Conservation (phyloP, 2,329 filamentous ascomycete species). For the Ilyonectria sp. region DNA sequence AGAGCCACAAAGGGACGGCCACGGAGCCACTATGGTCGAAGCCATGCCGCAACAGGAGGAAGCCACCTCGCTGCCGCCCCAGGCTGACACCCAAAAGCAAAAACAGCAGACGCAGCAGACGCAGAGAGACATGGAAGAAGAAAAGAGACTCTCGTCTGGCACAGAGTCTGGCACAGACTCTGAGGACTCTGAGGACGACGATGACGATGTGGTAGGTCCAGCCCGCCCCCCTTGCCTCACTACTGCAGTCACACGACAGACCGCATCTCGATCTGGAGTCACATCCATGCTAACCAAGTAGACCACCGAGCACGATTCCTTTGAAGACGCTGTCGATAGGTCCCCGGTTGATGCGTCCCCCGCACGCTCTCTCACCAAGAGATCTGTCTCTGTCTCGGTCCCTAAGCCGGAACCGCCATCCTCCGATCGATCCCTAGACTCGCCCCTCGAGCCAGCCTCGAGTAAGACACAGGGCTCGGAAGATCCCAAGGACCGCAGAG, state of each 20-base stretch:
- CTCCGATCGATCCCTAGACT: slow-evolving; percentile 33
- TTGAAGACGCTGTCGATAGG: slow-evolving; percentile 85
- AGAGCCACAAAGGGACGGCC: slow-evolving; percentile 22
- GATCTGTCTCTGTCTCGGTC: slow-evolving; percentile 54
- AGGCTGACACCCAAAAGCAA: slow-evolving; percentile 28
- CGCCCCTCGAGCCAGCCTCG: slow-evolving; percentile 31
- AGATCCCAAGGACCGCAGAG: slow-evolving; percentile 17
- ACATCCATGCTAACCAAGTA: slow-evolving; percentile 42
- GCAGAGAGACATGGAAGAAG: slow-evolving; percentile 41
- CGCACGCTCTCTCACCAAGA: slow-evolving; percentile 74
- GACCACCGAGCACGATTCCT: slow-evolving; percentile 62
- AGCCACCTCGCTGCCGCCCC: slow-evolving; percentile 43
- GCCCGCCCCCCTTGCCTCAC: slow-evolving; percentile 27
- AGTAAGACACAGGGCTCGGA: slow-evolving; percentile 31
- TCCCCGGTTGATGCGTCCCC: slow-evolving; percentile 74
- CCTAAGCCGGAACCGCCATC: slow-evolving; percentile 51
- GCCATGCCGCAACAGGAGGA: slow-evolving; percentile 55
- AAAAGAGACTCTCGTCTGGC: slow-evolving; percentile 50
- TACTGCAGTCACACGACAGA: slow-evolving; percentile 39
- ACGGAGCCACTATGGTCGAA: slow-evolving; percentile 31
- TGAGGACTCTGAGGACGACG: neutral
- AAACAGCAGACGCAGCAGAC: slow-evolving; percentile 27
- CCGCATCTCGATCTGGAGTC: slow-evolving; percentile 29
- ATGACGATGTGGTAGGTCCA: slow-evolving; percentile 49
- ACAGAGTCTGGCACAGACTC: slow-evolving; percentile 45